phyloP scores from a whole-genome alignment of 352 stramenopile genomes.

The Elongisporangium senticosum region DNA sequence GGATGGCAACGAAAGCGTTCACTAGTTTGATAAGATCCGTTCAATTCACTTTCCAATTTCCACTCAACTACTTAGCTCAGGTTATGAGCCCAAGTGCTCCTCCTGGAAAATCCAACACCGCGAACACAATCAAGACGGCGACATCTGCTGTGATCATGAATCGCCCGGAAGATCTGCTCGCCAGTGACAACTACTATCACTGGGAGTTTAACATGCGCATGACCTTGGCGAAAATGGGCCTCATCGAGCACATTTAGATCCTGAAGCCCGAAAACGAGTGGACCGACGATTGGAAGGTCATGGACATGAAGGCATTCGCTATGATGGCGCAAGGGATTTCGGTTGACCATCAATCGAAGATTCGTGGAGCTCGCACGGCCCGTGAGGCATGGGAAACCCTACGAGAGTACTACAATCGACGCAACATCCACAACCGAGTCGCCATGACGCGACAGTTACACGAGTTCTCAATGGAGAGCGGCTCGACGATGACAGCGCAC shows the following conservation, averaged over 20 bases:
- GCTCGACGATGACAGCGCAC: neutral
- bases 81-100: too few relatives aligned
- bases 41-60: neutral
- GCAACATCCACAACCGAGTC: conserved; percentile 2
- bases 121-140: too few relatives aligned
- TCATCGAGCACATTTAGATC: conserved; percentile 5
- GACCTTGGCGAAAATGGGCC: conserved; percentile 3
- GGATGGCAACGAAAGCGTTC: too few relatives aligned
- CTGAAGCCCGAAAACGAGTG: conserved; percentile 2
- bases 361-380: neutral
- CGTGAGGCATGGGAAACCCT: conserved; percentile 3
- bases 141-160: too few relatives aligned
- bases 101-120: too few relatives aligned
- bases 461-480: conserved; percentile 1
- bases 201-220: conserved; percentile 8
- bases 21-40: too few relatives aligned
- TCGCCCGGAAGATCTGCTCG: neutral
- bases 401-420: neutral
- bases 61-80: too few relatives aligned
- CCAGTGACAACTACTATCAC: neutral
- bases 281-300: conserved; percentile 5
- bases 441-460: conserved; percentile 1
- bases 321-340: conserved; percentile 8
- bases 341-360: conserved; percentile 8
- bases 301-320: conserved; percentile 10